Base-by-base conservation (phyloP, 2,329 filamentous ascomycete species). In the Colletotrichum liaoningense region DNA sequence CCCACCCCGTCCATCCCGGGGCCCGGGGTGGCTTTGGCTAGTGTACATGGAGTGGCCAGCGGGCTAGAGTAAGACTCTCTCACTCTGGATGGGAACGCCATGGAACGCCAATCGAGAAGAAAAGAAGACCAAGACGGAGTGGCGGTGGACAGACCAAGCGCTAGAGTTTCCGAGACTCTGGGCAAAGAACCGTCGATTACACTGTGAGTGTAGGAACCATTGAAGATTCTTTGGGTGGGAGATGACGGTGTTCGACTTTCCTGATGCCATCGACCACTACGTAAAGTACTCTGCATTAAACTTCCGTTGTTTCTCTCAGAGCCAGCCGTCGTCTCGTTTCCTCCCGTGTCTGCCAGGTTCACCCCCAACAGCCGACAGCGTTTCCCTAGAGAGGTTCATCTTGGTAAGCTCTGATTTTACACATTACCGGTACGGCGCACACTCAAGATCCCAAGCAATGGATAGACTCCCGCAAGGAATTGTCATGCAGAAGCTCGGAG, bases 71-170 rank as follows among this genome's bases (percentile, higher is more conserved):
- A 42, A 42, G 42, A 49, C 42, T 49, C 42, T 49, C 19, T 49
- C 35, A 26, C n/a, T 12, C 26, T 56, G 26, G 46, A 24, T 38
- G 55, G 42, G 28, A 28, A n/a, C 26, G 28, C 26, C 46, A 22
- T 46, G 63, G 26, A 66, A 71, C 49, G 42, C 63, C 55, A 72
- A 63, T 49, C 63, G 64, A 68, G 57, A 63, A 67, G 26, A 26
- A 33, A 7, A 35, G 19, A 19, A 49, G 7, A 42, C 19, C 7
- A n/a, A 24, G 54, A 38, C 28, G 60, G 35, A 38, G 30, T 33
- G 22, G 28, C 42, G 58, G 26, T 28, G 58, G 58, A 28, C 58
- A 63, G 52, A 26, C 38, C 67, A 57, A 38, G 26, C 58, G 38
- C 46, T 35, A 52, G 46, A 19, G 62, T 55, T 33, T 63, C n/a